Percentiles rank a stretch among this genome's conserved stretches.
phyloP scores from a whole-genome alignment of 129 eudicot genomes.

The Lonicera japonica region DNA sequence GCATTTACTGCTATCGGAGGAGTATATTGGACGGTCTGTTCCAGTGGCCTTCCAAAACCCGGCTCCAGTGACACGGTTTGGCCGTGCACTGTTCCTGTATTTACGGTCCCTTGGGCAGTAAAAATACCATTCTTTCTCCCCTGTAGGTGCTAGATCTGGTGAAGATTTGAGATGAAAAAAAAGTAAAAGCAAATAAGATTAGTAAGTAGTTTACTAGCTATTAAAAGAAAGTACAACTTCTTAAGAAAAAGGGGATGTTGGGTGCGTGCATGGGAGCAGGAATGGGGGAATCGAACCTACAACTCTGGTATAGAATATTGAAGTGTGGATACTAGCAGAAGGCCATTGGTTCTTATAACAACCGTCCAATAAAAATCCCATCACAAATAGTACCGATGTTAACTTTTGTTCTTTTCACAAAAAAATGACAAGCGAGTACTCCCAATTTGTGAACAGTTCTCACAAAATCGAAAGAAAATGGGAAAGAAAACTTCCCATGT shows the following conservation, averaged over 20 bases:
- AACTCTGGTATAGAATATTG: too few species aligned
- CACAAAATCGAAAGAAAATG: too few species aligned
- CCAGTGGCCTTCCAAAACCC: constrained; percentile 99
- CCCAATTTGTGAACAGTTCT: too few species aligned
- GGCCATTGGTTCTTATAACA: too few species aligned
- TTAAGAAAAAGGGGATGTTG: too few species aligned
- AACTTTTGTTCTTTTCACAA: neutral
- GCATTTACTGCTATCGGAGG: constrained; percentile 71
- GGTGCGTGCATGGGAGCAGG: neutral
- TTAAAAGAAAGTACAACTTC: too few species aligned
- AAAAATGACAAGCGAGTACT: neutral
- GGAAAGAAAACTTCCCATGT: too few species aligned
- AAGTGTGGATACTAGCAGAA: too few species aligned
- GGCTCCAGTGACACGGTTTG: constrained; percentile 87
- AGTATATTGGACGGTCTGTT: constrained; percentile 87
- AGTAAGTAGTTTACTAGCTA: neutral
- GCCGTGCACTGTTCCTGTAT: constrained; percentile 85
- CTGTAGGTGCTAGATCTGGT: constrained; percentile 74
- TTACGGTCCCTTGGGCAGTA: constrained; percentile 95
- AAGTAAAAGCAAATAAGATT: neutral
- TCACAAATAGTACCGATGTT: too few species aligned
- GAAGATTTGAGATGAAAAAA: neutral
- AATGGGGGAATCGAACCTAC: neutral
- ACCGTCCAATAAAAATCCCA: too few species aligned
- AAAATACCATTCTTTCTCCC: constrained; percentile 98